Conservation (phyloP, 768 basidiomycete genomes). For the Lactifluus subvellereus region DNA sequence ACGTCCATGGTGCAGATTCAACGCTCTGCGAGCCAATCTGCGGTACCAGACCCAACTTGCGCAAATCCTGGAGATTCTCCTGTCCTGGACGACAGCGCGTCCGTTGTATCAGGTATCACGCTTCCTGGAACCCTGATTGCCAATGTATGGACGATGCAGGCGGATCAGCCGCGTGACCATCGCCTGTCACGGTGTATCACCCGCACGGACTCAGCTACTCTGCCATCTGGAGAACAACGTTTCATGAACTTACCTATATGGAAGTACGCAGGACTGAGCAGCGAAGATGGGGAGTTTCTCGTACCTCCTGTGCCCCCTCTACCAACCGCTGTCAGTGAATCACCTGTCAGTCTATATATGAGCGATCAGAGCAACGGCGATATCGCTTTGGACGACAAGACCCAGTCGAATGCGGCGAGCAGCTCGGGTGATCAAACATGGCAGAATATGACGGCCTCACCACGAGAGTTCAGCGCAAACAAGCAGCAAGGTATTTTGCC, state of each 20-base stretch:
- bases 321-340: not conserved
- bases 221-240: slow-evolving; percentile 11
- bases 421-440: not conserved
- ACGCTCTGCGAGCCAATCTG: slow-evolving; percentile 7
- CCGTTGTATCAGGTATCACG: slow-evolving; percentile 18
- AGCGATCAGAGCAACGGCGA: not conserved
- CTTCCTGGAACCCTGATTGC: slow-evolving; percentile 17
- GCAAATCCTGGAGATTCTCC: slow-evolving; percentile 8
- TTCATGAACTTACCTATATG: not conserved
- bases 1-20: slow-evolving; percentile 9
- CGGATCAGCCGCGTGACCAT: slow-evolving; percentile 10
- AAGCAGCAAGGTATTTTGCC: slow-evolving; percentile 3
- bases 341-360: too few relatives aligned
- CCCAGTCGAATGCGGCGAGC: not conserved
- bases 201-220: slow-evolving; percentile 22
- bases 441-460: not conserved
- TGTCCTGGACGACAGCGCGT: slow-evolving; percentile 12
- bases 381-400: not conserved
- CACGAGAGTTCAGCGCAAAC: not conserved
- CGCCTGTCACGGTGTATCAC: slow-evolving; percentile 16
- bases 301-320: slow-evolving; percentile 10
- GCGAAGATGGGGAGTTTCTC: not conserved
- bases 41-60: not conserved
- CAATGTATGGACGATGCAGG: slow-evolving; percentile 4
- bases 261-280: not conserved